Evolutionary conservation across 176 grass and related monocot genomes (phyloP), one percentile per base, ranked within the genome.

Genomic region (Paspalum notatum): DNA sequence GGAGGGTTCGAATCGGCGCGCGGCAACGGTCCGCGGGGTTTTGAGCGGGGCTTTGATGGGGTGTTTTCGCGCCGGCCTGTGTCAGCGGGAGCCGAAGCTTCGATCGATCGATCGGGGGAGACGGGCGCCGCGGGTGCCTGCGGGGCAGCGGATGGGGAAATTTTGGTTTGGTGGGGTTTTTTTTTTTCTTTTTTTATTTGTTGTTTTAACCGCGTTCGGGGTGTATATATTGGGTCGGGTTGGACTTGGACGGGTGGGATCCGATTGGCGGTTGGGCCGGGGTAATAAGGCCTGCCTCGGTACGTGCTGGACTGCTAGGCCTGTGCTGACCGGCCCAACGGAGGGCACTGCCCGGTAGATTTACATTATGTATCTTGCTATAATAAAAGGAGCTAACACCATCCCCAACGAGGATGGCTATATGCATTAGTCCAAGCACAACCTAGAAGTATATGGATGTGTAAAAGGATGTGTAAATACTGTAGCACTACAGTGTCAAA

Each of bases 71-170:
- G 87, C 71, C 39, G 74, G n/a, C 48, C 77, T 77, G 44, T 82
- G 70, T 44, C 54, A 53, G 77, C 17, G 62, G 62, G 59, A 82
- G 79, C 81, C 46, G 84, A 83, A 83, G 82, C 77, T 76, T 57
- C 82, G 82, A 89, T 82, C 43, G 82, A 89, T 82, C 43, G 76
- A 87, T 82, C 72, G 80, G 25, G 62, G 79, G 45, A 53, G 53
- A 32, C 52, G 39, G 85, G 25, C 64, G 73, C 9, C 62, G 79
- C 63, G 46, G 15, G 21, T 41, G 49, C 9, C 7, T 24, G 6
- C 37, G 66, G 26, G 32, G 27, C 48, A 39, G 62, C 21, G 44
- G 76, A 49, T 63, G 87, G 78, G 37, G 83, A 52, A 81, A 39
- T 66, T 82, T 82, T 81, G 11, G 77, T 22, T 32, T 32, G 32